Evolutionary conservation across 139 green algal genomes (phyloP).

Genomic region (Penium margaritaceum): DNA sequence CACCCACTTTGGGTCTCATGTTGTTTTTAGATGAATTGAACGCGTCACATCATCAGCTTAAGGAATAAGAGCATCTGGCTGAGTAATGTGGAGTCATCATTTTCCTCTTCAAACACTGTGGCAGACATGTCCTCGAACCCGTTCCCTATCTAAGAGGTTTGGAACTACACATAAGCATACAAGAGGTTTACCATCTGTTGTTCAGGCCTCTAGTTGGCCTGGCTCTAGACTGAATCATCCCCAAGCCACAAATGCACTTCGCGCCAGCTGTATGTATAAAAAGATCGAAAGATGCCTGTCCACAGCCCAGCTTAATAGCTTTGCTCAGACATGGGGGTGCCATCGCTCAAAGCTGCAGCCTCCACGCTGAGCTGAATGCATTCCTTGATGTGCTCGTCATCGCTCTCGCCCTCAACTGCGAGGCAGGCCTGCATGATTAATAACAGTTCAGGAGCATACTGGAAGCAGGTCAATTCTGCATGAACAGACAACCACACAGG

Average conservation of each 20-base stretch:
- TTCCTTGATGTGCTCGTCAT: constrained; percentile 4
- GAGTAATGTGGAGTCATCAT: too few species aligned
- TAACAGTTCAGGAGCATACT: too few species aligned
- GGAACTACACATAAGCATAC: background rate
- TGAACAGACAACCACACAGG: background rate
- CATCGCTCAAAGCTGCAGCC: constrained; percentile 19
- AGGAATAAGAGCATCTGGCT: too few species aligned
- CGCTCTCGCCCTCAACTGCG: constrained; percentile 18
- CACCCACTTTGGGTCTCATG: too few species aligned
- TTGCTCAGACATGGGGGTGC: constrained; percentile 14
- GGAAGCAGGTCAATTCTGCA: too few species aligned
- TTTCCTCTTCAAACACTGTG: too few species aligned
- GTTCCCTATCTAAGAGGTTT: background rate
- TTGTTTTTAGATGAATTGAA: too few species aligned
- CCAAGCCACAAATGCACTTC: background rate
- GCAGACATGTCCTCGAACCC: too few species aligned
- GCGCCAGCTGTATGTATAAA: background rate
- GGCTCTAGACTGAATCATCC: background rate
- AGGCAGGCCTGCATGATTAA: constrained; percentile 40
- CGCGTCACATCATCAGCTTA: too few species aligned
- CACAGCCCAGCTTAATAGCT: constrained; percentile 15
- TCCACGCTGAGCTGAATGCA: constrained; percentile 36
- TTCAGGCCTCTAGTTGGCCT: too few species aligned
- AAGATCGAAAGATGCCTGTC: background rate
- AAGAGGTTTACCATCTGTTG: background rate